A percentile compares a stretch with the other conserved stretches of the same genome.
Conservation (phyloP, 2,329 filamentous ascomycete genomes). For the Aspergillus nomiae region DNA sequence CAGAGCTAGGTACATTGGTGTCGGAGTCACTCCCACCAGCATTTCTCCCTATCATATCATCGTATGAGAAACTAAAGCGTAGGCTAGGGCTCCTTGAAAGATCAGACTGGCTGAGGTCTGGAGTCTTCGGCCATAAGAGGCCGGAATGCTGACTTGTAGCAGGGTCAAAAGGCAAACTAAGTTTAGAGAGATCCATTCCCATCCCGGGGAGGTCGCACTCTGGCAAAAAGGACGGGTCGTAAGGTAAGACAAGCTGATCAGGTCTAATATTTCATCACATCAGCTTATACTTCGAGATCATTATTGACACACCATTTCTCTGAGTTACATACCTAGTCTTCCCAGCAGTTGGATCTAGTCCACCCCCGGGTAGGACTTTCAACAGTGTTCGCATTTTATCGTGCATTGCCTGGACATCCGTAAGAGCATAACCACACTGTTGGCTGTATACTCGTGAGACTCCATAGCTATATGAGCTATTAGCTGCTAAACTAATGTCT, state of each 20-base stretch:
- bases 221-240: conserved; percentile 80
- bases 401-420: conserved; percentile 75
- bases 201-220: conserved; percentile 64
- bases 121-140: conserved; percentile 37
- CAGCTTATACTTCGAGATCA: neutral
- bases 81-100: conserved; percentile 30
- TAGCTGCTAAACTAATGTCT: neutral
- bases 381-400: conserved; percentile 71
- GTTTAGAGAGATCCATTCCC: conserved; percentile 54
- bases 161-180: conserved; percentile 42
- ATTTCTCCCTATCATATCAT: conserved; percentile 41
- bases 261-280: conserved; percentile 54
- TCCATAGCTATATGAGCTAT: conserved; percentile 60
- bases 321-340: conserved; percentile 62
- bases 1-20: conserved; percentile 45
- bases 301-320: neutral
- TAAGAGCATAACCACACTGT: conserved; percentile 83
- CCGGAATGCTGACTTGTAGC: conserved; percentile 34
- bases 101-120: conserved; percentile 31
- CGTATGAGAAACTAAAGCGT: conserved; percentile 52
- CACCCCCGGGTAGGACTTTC: conserved; percentile 58
- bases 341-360: conserved; percentile 69
- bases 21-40: conserved; percentile 43
- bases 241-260: conserved; percentile 73
- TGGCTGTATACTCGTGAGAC: conserved; percentile 83